phyloP scores from a whole-genome alignment of 2,329 filamentous ascomycete species.

The Nemania sp. region DNA sequence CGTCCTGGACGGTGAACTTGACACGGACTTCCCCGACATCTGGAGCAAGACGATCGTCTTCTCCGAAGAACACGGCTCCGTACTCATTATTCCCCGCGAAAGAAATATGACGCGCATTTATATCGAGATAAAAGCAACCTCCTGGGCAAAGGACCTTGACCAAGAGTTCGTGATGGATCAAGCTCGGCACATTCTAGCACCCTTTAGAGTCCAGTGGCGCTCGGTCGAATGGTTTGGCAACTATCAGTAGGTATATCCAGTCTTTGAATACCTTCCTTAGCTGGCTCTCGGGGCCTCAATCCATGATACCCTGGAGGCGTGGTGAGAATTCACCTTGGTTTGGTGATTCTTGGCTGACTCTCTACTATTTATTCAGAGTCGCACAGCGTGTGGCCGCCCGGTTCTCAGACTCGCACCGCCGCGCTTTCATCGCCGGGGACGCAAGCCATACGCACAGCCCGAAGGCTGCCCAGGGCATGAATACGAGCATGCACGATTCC shows the following conservation, averaged over 20 bases:
- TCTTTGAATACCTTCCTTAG: neutral
- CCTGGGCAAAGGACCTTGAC: slow-evolving; percentile 49
- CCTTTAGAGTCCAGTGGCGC: slow-evolving; percentile 61
- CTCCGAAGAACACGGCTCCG: slow-evolving; percentile 68
- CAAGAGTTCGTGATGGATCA: slow-evolving; percentile 73
- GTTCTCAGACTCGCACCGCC: slow-evolving; percentile 65
- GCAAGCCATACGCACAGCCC: slow-evolving; percentile 67
- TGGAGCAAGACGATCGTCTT: slow-evolving; percentile 75
- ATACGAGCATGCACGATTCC: slow-evolving; percentile 61
- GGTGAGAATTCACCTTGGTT: neutral
- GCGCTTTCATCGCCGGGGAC: slow-evolving; percentile 69
- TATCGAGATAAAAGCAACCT: slow-evolving; percentile 57
- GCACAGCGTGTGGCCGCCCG: slow-evolving; percentile 72
- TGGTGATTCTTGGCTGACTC: neutral
- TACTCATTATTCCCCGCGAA: slow-evolving; percentile 75
- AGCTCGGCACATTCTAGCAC: slow-evolving; percentile 63
- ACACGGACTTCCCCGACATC: slow-evolving; percentile 74
- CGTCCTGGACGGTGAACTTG: slow-evolving; percentile 71
- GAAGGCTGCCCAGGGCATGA: slow-evolving; percentile 66
- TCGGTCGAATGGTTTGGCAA: slow-evolving; percentile 73
- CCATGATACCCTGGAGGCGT: neutral
- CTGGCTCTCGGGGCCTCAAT: too few species aligned
- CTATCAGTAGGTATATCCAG: slow-evolving; percentile 52
- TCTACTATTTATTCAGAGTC: slow-evolving; percentile 43
- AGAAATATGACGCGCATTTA: slow-evolving; percentile 71